Evolutionary conservation across 495 filamentous ascomycete genomes (phyloP), one percentile per base, ranked within the genome.

Genomic region (Xanthoparmelia taractica): DNA sequence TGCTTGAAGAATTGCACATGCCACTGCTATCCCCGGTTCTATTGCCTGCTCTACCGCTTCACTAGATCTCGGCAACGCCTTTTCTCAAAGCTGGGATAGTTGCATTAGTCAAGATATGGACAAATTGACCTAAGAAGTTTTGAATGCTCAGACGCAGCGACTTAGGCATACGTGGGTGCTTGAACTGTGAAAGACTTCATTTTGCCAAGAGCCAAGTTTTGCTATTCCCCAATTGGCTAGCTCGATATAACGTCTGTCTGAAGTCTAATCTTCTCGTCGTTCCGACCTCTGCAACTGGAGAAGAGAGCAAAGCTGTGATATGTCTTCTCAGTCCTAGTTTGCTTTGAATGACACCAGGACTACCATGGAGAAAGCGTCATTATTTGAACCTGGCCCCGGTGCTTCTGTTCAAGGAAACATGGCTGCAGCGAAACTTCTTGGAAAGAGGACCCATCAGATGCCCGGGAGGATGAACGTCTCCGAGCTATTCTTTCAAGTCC

Each of bases 401-500:
- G 17, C 0, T 54, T 33, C 7, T 7, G 7, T 3, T 5, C 50
- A 54, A 18, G 50, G 29, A 15, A 33, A 54, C 29, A 54, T 54
- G 50, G 20, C 50, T 13, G 50, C 50, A 18, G 50, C 50, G 29
- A 54, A 54, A 17, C 50, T 54, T 8, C 29, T 80, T 47, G 75
- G 77, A 55, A 68, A 69, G 65, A 70, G 67, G 23, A 72, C 78
- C 57, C 72, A 80, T 63, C 79, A 73, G 61, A 70, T 80, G n/a
- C 73, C 78, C 91, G 91, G 91, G 38, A 89, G 86, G 70, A 76
- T 96, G 12, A 81, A 81, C 52, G 81, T 95, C 54, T 86, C 85
- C 2, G 91, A 96, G 71, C 79, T 91, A 61, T 88, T 90, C 77
- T 96, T 96, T 70, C 84, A 91, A 67, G 90, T 96, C 13, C 90